Evolutionary conservation across 495 filamentous ascomycete genomes (phyloP), one percentile per base, ranked within the genome.

Genomic region (Neurospora tetraspora): DNA sequence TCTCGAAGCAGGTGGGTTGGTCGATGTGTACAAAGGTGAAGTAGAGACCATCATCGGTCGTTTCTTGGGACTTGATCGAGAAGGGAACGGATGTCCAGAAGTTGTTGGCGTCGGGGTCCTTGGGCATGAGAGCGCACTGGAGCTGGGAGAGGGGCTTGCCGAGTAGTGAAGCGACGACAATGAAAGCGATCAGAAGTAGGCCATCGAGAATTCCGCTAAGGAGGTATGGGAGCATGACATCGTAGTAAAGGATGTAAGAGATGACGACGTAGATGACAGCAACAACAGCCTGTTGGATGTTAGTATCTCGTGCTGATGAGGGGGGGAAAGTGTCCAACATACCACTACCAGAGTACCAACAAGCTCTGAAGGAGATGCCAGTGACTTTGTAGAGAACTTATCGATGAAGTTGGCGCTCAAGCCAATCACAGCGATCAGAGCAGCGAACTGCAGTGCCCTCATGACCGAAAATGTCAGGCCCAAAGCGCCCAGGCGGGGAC

Each of bases 141-240:
- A 97, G 84, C 79, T 88, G 91, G 4, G 91, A 91, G 0, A 97
- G 84, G 0, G 94, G 95, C 78, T 91, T 93, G 75, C 94, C 95
- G 73, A 97, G 80, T 16, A 92, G 85, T 39, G 93, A 88, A 3
- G 91, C 86, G 0, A 94, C 89, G 42, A 96, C 90, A 69, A 92
- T 90, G 74, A 92, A 84, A 16, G 92, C 93, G 72, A 96, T 89
- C 23, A 96, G 86, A 20, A 94, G 82, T 7, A 90, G 80, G 14
- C 83, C 79, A 80, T 97, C 95, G 38, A 91, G 76, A n/a, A 81
- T 87, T 18, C 88, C 85, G 73, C 89, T 88, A 73, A 91, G 78
- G 14, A 95, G 87, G 76, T 93, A 90, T 1, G 93, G 92, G 12
- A 97, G 89, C 74, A 92, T 90, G 74, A 87, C 82, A 76, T 96